Evolutionary conservation across 176 grass and related monocot species (phyloP).

Genomic region (Microstegium vimineum): DNA sequence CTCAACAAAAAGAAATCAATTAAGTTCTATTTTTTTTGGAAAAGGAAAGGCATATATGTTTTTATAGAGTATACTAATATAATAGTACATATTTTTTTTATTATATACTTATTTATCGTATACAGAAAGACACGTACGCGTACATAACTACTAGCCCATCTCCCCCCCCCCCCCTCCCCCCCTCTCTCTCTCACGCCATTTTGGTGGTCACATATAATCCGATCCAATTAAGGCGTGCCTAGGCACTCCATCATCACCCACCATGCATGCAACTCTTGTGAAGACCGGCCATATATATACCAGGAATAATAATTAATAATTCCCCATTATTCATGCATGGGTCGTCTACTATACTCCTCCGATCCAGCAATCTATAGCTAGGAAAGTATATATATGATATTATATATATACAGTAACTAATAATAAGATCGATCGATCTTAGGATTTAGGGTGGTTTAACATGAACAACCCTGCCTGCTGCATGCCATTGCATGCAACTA

Average conservation of each 20-base stretch:
- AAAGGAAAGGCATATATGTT: too few relatives aligned
- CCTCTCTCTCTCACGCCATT: slow-evolving; percentile 11
- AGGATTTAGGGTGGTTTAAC: too few relatives aligned
- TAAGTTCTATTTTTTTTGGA: background rate
- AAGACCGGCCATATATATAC: background rate
- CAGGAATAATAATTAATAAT: background rate
- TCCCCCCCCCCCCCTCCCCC: too few relatives aligned
- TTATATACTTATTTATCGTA: background rate
- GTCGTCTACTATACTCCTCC: background rate
- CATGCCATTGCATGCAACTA: background rate
- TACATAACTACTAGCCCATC: background rate
- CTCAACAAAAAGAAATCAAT: too few relatives aligned
- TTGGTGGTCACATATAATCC: background rate
- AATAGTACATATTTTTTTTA: too few relatives aligned
- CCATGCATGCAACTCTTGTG: slow-evolving; percentile 28
- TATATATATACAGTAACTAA: too few relatives aligned
- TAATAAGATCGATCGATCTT: too few relatives aligned
- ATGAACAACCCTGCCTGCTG: background rate
- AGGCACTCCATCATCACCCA: slow-evolving; percentile 6
- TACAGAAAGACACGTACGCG: background rate
- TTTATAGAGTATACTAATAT: too few relatives aligned
- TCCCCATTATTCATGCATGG: background rate
- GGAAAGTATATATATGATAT: too few relatives aligned
- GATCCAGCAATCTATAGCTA: too few relatives aligned
- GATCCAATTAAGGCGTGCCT: background rate